Evolutionary conservation across 257 asterid genomes (phyloP).

Genomic region (Leptodermis oblonga): DNA sequence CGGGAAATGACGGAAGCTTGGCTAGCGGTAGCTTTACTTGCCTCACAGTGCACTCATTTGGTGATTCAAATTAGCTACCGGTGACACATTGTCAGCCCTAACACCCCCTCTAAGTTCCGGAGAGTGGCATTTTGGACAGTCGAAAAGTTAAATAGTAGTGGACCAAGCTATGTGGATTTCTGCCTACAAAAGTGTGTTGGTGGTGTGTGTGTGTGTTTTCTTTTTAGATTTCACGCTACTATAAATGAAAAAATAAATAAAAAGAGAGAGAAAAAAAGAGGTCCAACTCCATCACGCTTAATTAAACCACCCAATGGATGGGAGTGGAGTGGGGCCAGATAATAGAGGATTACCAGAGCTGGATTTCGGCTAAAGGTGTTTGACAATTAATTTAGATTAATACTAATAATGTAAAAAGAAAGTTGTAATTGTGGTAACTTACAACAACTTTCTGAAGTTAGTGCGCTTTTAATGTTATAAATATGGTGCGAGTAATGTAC

Average conservation of each 20-base stretch:
- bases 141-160: neutral
- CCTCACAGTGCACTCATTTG: too few species aligned
- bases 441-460: neutral
- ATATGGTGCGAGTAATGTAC: too few species aligned
- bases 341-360: too few species aligned
- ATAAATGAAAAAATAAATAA: neutral
- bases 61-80: too few species aligned
- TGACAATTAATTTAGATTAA: neutral
- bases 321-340: neutral
- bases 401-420: too few species aligned
- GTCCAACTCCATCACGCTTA: neutral
- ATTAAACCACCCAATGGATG: neutral
- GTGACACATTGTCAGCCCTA: too few species aligned
- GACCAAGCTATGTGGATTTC: neutral
- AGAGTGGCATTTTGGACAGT: neutral
- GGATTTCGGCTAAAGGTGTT: neutral
- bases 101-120: too few species aligned
- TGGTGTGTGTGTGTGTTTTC: too few species aligned
- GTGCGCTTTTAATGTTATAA: neutral
- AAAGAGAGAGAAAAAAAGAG: too few species aligned
- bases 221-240: too few species aligned
- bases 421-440: neutral
- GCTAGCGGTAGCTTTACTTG: too few species aligned
- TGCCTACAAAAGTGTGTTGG: neutral
- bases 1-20: too few species aligned